phyloP scores from a whole-genome alignment of 1,284 basidiomycete species.

The Puccinia horiana region DNA sequence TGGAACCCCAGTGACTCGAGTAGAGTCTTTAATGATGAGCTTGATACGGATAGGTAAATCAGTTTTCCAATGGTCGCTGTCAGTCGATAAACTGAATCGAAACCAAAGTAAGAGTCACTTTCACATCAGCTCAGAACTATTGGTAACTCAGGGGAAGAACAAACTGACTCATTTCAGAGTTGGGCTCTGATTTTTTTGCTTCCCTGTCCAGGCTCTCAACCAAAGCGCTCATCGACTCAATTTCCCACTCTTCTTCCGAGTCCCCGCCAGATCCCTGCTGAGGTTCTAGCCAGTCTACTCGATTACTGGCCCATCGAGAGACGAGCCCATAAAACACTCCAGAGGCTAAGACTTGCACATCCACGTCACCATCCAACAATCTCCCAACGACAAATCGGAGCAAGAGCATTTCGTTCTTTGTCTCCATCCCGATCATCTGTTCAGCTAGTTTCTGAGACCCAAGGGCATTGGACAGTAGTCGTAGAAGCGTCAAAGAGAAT shows the following conservation, averaged over 20 bases:
- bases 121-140: background rate
- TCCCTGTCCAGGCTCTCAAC: slow-evolving; percentile 51
- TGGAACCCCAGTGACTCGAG: slow-evolving; percentile 21
- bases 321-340: slow-evolving; percentile 54
- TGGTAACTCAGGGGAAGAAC: background rate
- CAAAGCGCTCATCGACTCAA: slow-evolving; percentile 48
- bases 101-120: background rate
- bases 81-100: slow-evolving; percentile 53
- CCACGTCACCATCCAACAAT: slow-evolving; percentile 52
- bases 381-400: slow-evolving; percentile 51
- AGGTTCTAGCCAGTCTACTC: slow-evolving; percentile 14
- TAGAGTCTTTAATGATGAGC: background rate
- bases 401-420: slow-evolving; percentile 41
- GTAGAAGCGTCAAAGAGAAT: slow-evolving; percentile 53
- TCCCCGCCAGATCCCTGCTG: background rate
- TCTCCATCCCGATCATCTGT: slow-evolving; percentile 30
- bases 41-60: slow-evolving; percentile 51
- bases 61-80: slow-evolving; percentile 54
- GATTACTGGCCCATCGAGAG: slow-evolving; percentile 49
- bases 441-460: slow-evolving; percentile 17
- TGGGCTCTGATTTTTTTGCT: slow-evolving; percentile 51
- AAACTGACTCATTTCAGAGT: slow-evolving; percentile 54
- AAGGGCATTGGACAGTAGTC: slow-evolving; percentile 52
- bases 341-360: slow-evolving; percentile 52
- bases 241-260: slow-evolving; percentile 44